Conservation (phyloP, 345 rosid species). For the Streptanthus diversifolius region DNA sequence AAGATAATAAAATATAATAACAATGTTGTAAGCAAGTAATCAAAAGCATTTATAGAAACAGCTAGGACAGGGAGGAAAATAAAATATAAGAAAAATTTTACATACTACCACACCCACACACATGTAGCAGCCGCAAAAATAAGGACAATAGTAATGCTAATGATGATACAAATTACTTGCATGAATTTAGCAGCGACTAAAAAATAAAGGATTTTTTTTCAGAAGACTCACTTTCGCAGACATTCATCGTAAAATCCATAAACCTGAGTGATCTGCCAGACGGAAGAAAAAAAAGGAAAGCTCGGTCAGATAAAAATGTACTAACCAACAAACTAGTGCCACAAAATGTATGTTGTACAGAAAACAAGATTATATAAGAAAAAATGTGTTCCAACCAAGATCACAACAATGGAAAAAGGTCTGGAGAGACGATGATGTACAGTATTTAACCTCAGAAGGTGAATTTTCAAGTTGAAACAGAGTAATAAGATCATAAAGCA, state of each 20-base stretch:
- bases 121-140: background rate
- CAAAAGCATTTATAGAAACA: slow-evolving; percentile 10
- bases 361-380: background rate
- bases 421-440: background rate
- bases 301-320: slow-evolving; percentile 1
- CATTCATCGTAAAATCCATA: slow-evolving; percentile 99
- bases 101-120: background rate
- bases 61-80: background rate
- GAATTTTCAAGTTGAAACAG: background rate
- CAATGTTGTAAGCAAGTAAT: background rate
- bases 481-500: background rate
- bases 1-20: background rate
- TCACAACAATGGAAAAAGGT: background rate
- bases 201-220: background rate
- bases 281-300: slow-evolving; percentile 1
- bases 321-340: slow-evolving; percentile 6
- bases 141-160: background rate
- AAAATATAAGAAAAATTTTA: background rate
- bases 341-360: background rate
- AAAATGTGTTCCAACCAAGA: background rate
- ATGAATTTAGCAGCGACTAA: slow-evolving; percentile 10
- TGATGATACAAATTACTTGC: slow-evolving; percentile 11
- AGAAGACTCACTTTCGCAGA: slow-evolving; percentile 83
- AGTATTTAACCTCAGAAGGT: slow-evolving; percentile 5
- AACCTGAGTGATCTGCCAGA: slow-evolving; percentile 91